phyloP scores from a whole-genome alignment of 345 rosid species.

The Theobroma cacao region DNA sequence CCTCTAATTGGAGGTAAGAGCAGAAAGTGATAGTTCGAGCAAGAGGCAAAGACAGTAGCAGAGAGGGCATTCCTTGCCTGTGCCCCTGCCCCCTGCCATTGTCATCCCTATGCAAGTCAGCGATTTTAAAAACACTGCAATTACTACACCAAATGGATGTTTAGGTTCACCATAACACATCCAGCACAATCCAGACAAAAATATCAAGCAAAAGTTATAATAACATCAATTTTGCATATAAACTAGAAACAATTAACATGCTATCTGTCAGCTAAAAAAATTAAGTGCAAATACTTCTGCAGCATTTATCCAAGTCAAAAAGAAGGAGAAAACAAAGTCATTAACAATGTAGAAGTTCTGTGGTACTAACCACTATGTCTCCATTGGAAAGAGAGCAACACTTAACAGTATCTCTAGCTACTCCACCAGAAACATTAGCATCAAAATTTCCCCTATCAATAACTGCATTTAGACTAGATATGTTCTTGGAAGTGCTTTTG shows the following conservation, averaged over 20 bases:
- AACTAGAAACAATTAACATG: conserved; percentile 1
- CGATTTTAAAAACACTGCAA: not conserved
- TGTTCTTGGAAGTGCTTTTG: conserved; percentile 25
- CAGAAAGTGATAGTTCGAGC: not conserved
- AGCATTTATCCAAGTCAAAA: not conserved
- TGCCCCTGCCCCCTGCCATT: not conserved
- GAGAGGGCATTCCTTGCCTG: not conserved
- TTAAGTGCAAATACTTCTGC: not conserved
- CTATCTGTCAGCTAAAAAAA: not conserved
- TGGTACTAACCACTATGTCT: conserved; percentile 86
- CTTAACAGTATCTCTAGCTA: conserved; percentile 66
- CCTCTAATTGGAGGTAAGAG: not conserved
- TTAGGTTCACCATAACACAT: not conserved
- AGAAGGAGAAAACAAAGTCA: not conserved
- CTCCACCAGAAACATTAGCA: conserved; percentile 80
- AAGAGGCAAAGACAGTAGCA: not conserved
- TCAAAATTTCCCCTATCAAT: conserved; percentile 83
- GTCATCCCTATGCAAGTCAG: not conserved
- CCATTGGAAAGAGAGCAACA: conserved; percentile 89
- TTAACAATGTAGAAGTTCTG: conserved; percentile 23
- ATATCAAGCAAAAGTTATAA: not conserved
- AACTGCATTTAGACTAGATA: conserved; percentile 48
- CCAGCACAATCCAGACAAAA: conserved; percentile 11
- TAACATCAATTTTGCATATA: conserved; percentile 2
- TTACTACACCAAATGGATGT: not conserved